Evolutionary conservation across 2,329 filamentous ascomycete species (phyloP).

Genomic region (Hymenotorrendiella dingleyae): DNA sequence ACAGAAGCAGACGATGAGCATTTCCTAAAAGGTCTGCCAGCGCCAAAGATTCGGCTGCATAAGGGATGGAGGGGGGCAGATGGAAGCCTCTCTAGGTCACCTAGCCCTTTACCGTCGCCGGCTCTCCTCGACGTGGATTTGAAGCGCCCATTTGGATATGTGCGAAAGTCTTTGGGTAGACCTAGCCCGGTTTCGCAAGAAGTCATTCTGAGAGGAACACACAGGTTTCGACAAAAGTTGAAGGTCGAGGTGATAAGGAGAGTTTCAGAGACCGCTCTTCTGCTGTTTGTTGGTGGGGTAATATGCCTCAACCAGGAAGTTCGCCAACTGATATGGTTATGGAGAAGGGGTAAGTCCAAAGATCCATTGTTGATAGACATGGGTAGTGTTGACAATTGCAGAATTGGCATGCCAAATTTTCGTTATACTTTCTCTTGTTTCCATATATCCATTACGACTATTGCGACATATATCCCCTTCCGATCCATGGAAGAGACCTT

Average conservation of each 20-base stretch:
- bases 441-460: constrained; percentile 57
- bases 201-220: constrained; percentile 23
- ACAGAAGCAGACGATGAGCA: constrained; percentile 95
- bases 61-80: constrained; percentile 69
- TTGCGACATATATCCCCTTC: constrained; percentile 35
- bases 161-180: constrained; percentile 1
- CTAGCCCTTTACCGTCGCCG: constrained; percentile 50
- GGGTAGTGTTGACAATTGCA: constrained; percentile 19
- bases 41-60: constrained; percentile 63
- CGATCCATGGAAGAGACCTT: constrained; percentile 19
- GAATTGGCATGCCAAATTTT: constrained; percentile 27
- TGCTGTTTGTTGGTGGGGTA: constrained; percentile 43
- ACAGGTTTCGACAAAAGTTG: constrained; percentile 35
- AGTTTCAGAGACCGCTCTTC: constrained; percentile 45
- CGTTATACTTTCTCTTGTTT: constrained; percentile 36
- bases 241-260: constrained; percentile 48
- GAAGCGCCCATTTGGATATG: constrained; percentile 6
- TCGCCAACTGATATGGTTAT: constrained; percentile 39
- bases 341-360: constrained; percentile 42
- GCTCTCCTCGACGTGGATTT: constrained; percentile 36
- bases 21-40: constrained; percentile 77
- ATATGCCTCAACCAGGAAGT: constrained; percentile 40
- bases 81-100: constrained; percentile 47
- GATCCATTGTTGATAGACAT: not conserved
- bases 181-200: constrained; percentile 7